Evolutionary conservation across 176 grass and related monocot species (phyloP).

Genomic region (Canna indica): DNA sequence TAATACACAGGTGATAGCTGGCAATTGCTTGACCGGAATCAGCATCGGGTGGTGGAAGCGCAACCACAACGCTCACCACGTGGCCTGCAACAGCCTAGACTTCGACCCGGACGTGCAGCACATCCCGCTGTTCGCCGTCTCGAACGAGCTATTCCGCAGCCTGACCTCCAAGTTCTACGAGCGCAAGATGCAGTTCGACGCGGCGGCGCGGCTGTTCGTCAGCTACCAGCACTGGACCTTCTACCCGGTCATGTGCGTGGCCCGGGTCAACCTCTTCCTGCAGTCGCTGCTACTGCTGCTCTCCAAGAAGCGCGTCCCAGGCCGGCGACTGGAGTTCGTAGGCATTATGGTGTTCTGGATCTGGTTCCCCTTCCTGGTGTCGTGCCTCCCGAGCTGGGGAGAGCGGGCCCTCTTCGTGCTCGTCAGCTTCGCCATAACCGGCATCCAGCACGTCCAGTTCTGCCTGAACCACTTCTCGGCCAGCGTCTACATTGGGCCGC

Average conservation of each 20-base stretch:
- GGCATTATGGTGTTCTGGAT: constrained; percentile 56
- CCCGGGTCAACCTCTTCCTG: constrained; percentile 63
- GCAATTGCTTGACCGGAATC: constrained; percentile 12
- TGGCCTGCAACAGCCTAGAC: constrained; percentile 24
- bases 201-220: constrained; percentile 41
- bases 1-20: not conserved
- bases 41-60: constrained; percentile 18
- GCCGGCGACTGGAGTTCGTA: constrained; percentile 37
- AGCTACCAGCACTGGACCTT: constrained; percentile 97
- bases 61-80: constrained; percentile 18
- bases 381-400: constrained; percentile 53
- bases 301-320: constrained; percentile 15
- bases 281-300: constrained; percentile 50
- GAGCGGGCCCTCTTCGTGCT: constrained; percentile 62
- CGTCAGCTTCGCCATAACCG: constrained; percentile 50
- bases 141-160: constrained; percentile 38
- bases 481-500: constrained; percentile 54
- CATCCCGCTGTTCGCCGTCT: constrained; percentile 18
- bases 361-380: constrained; percentile 76
- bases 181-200: constrained; percentile 46
- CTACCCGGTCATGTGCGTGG: constrained; percentile 80
- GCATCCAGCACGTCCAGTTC: constrained; percentile 95
- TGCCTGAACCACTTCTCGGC: constrained; percentile 94
- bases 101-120: constrained; percentile 19
- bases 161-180: constrained; percentile 56